Base-by-base conservation (phyloP, 1,139 yeast species). In the Nadsonia starkeyi-henricii region DNA sequence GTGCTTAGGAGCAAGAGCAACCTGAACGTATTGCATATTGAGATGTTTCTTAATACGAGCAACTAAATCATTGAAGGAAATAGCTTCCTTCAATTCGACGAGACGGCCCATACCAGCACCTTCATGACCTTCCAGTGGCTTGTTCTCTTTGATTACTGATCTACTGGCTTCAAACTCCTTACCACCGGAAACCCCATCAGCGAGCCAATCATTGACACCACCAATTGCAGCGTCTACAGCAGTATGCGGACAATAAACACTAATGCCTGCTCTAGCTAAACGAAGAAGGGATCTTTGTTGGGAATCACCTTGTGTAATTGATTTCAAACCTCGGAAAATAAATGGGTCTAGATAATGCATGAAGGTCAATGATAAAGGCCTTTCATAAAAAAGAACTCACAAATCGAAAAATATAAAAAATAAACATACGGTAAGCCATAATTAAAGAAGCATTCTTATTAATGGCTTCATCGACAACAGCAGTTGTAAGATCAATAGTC, bases 241-340 rank as follows among this genome's bases (percentile, higher is more conserved):
- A 0, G 98, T 89, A 61, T 93, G 99, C 18, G 98, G 98, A 48
- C 83, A 84, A 62, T 91, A 91, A 1, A 93, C 98, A 50, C 89
- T 78, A 53, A 91, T 76, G 18, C 85, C 85, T 51, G 80, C 74
- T 53, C 80, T 79, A 48, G 88, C 81, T 56, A 93, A 71, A 51
- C 75, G 75, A 42, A 91, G 63, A 48, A 91, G 70, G 3, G 95
- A 83, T 33, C 67, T 68, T 60, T 91, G 97, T 62, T 91, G 97
- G 0, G 95, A 81, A 57, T 85, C 86, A 1, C 55, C 47, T 2
- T 74, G 69, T 1, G 79, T 74, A 50, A 93, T 75, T n/a, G 79
- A 69, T 63, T 89, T 93, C 63, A 93, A 74, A 0, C 95, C 95
- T 28, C 84, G 71, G 71, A 93, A 93, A 44, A 93, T 86, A 62